These are phyloP conservation scores for Acrocalymma vagum DNA, from an alignment of 2,329 filamentous ascomycete species.

Conservation along the genomic window DNA sequence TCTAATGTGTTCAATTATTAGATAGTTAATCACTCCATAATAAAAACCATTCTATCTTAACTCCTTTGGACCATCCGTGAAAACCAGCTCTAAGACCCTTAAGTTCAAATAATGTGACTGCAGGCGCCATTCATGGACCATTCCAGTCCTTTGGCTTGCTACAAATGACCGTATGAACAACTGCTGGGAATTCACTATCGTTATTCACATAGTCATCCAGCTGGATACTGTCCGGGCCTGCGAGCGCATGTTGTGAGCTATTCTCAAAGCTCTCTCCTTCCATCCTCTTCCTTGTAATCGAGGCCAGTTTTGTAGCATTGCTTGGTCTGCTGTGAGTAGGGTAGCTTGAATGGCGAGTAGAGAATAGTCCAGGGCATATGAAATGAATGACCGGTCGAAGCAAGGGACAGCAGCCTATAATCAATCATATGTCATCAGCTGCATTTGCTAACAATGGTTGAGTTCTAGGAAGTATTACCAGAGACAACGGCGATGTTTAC, in stretches of 20 bases:
- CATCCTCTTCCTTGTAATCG: conserved; percentile 1
- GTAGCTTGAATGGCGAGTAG: not conserved
- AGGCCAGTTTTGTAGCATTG: conserved; percentile 4
- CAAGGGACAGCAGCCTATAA: conserved; percentile 5
- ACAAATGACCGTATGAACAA: conserved; percentile 4
- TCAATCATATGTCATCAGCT: not conserved
- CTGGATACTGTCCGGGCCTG: too few relatives aligned
- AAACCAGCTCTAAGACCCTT: too few relatives aligned
- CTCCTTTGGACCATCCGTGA: too few relatives aligned
- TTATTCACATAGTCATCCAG: too few relatives aligned
- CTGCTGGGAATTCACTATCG: too few relatives aligned
- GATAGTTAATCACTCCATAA: too few relatives aligned
- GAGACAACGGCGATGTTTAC: conserved; percentile 10
- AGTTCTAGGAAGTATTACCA: conserved; percentile 7
- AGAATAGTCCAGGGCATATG: conserved; percentile 2
- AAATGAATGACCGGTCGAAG: conserved; percentile 6
- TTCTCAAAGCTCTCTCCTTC: conserved; percentile 3
- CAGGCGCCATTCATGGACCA: not conserved
- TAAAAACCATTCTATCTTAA: too few relatives aligned
- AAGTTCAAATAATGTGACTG: too few relatives aligned
- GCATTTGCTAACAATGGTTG: not conserved
- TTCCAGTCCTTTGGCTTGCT: conserved; percentile 4
- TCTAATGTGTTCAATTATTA: too few relatives aligned
- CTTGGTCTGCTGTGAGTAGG: conserved; percentile 5
- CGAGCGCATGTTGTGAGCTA: conserved; percentile 7